Conservation (phyloP, 345 rosid species). For the Linum trigynum region DNA sequence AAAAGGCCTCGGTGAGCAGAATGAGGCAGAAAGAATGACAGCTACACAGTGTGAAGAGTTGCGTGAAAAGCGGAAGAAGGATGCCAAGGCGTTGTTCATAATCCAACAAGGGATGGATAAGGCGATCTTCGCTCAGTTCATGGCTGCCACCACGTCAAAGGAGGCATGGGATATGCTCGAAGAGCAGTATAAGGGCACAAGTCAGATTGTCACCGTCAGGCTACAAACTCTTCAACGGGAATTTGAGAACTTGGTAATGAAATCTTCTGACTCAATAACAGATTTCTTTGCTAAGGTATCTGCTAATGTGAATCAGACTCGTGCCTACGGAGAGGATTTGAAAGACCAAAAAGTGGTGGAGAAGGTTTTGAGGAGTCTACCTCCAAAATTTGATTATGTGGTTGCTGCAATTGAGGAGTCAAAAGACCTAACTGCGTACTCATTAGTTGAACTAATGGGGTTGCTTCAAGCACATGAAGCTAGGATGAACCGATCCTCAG, state of each 20-base stretch:
- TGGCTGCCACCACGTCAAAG: background rate
- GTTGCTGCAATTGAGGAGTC: background rate
- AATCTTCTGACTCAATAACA: background rate
- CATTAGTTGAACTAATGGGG: background rate
- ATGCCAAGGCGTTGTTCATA: background rate
- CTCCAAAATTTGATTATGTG: background rate
- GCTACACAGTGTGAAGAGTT: background rate
- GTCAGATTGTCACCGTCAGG: background rate
- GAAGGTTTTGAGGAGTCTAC: background rate
- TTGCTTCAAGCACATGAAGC: background rate
- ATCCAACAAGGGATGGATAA: background rate
- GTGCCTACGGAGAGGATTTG: background rate
- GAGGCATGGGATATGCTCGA: background rate
- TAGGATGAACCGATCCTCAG: background rate
- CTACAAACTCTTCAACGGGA: background rate
- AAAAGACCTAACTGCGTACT: background rate
- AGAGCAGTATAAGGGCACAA: background rate
- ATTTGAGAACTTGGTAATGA: background rate
- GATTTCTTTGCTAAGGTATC: too few relatives aligned
- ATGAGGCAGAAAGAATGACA: too few relatives aligned
- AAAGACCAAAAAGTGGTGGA: background rate
- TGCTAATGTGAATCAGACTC: background rate
- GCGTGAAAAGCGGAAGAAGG: background rate
- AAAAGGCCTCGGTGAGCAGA: too few relatives aligned
- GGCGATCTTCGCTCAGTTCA: background rate